A percentile compares a stretch with the other conserved stretches of the same genome.
phyloP scores from a whole-genome alignment of 495 filamentous ascomycete genomes.

The Pseudotulostoma volvatum region DNA sequence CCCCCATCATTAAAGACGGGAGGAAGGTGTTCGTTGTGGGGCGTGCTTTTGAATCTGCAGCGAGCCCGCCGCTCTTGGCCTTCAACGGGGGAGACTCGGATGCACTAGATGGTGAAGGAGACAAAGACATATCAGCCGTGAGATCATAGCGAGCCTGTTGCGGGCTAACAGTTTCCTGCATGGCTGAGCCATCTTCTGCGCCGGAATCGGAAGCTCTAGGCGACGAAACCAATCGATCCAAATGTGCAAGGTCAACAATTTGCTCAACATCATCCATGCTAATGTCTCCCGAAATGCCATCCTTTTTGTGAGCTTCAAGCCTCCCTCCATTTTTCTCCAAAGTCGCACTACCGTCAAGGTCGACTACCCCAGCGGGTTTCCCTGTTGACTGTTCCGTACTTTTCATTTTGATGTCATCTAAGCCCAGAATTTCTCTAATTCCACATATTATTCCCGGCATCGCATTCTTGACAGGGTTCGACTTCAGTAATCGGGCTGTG shows the following conservation, averaged over 20 bases:
- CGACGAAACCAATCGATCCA: conserved; percentile 40
- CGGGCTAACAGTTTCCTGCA: conserved; percentile 5
- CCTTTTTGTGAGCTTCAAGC: conserved; percentile 2
- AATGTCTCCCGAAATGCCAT: not conserved
- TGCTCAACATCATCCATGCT: conserved; percentile 17
- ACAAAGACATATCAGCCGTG: conserved; percentile 22
- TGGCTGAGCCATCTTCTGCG: conserved; percentile 23
- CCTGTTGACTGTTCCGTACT: conserved; percentile 10
- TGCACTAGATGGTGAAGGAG: conserved; percentile 17
- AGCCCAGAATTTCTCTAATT: conserved; percentile 43
- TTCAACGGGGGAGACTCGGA: conserved; percentile 23
- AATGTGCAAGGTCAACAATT: conserved; percentile 27
- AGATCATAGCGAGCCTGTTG: conserved; percentile 5
- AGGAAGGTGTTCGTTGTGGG: conserved; percentile 61
- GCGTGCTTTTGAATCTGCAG: conserved; percentile 14
- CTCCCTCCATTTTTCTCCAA: conserved; percentile 8
- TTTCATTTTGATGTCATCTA: conserved; percentile 29
- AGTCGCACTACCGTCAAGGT: not conserved
- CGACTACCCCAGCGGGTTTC: conserved; percentile 2
- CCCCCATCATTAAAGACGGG: conserved; percentile 67
- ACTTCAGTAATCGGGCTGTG: conserved; percentile 62
- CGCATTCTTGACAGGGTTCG: conserved; percentile 52
- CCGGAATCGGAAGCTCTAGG: conserved; percentile 28
- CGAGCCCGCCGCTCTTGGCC: conserved; percentile 16
- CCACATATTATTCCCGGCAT: conserved; percentile 43